Evolutionary conservation across 768 basidiomycete species (phyloP), one percentile per base, ranked within the genome.

Genomic region (Austroboletus festivus): DNA sequence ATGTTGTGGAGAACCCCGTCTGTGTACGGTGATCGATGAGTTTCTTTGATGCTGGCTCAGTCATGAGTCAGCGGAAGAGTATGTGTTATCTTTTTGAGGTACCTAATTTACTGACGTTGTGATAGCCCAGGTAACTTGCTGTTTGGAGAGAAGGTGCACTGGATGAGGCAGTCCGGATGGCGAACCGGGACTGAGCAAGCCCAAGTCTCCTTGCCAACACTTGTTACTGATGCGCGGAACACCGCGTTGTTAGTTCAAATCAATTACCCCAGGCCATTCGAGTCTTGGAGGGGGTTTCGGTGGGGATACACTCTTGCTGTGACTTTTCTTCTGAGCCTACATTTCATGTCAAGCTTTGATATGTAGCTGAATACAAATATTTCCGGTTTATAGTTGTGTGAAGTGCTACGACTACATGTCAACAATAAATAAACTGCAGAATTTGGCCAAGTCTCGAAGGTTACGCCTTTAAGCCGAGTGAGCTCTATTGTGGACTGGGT

Each of bases 241-340:
- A 41, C 50, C 61, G 58, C 65, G 57, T 59, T 55, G 50, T 61
- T 57, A 48, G 48, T 23, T 31, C 52, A 69, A 69, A 68, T 69
- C 19, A 69, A 71, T 58, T 71, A 71, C 50, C 69, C 66, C 63
- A 69, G 69, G 64, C 20, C 69, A 56, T 57, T 12, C 52, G 58
- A 69, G 65, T 28, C 64, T 70, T 8, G 60, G 56, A 55, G 38
- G 60, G 48, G 22, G 41, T 48, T 13, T 35, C 26, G 11, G 53
- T 47, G 53, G 28, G 35, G 34, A 48, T 28, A 42, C 9, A 19
- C 46, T 43, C 37, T 47, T 19, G 7, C 23, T 2, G 31, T 42
- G 50, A 19, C 21, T 45, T 31, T 45, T n/a, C 51, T 37, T 56
- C 46, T 57, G 58, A 68, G 67, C 68, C 67, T 68, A 50, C 58